phyloP scores from a whole-genome alignment of 192 early-diverging fungal genomes.

The Phycomyces blakesleeanus region DNA sequence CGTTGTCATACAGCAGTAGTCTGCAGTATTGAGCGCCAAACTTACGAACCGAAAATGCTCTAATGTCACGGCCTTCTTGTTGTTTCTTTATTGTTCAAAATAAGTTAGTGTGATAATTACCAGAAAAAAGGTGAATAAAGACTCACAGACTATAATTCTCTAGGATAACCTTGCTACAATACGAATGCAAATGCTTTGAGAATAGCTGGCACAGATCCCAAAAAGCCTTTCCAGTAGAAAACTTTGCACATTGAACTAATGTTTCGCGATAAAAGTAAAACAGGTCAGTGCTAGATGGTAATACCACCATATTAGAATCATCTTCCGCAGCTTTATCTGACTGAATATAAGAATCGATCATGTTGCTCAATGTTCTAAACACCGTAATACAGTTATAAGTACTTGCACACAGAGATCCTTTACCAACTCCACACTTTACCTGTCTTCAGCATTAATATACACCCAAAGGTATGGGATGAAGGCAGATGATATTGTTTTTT shows the following conservation, averaged over 20 bases:
- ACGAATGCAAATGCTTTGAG: conserved; percentile 73
- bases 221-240: conserved; percentile 85
- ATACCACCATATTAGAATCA: conserved; percentile 57
- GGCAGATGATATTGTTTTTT: conserved; percentile 69
- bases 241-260: conserved; percentile 75
- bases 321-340: conserved; percentile 47
- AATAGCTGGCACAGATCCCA: conserved; percentile 80
- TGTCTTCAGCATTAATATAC: conserved; percentile 87
- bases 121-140: conserved; percentile 4
- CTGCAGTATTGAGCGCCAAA: conserved; percentile 88
- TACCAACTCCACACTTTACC: conserved; percentile 46
- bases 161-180: conserved; percentile 71
- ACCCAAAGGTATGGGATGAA: conserved; percentile 88
- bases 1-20: conserved; percentile 88
- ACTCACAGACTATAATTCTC: conserved; percentile 65
- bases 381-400: not conserved
- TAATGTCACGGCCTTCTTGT: conserved; percentile 33
- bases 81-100: conserved; percentile 56
- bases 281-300: conserved; percentile 87
- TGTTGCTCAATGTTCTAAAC: conserved; percentile 55
- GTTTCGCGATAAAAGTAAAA: conserved; percentile 91
- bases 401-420: no score
- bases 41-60: conserved; percentile 73
- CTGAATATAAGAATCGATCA: conserved; percentile 52
- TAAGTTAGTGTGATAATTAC: conserved; percentile 5